Evolutionary conservation across 106 monocot genomes (phyloP).

Genomic region (Dendrobium nobile): DNA sequence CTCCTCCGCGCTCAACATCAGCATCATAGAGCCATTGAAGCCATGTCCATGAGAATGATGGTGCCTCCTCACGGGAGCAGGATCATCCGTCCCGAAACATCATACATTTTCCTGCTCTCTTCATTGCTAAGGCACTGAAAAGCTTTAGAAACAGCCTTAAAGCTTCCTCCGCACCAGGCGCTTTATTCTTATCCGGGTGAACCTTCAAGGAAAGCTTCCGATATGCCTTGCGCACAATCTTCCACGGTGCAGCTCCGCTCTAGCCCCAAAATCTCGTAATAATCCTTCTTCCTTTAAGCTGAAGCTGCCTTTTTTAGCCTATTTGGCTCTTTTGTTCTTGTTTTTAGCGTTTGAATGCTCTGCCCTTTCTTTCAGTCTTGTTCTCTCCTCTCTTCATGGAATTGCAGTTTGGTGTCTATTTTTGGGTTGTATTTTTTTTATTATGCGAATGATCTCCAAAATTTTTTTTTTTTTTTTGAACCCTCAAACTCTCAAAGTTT

Average conservation of each 20-base stretch:
- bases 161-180: constrained; percentile 94
- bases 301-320: too few relatives aligned
- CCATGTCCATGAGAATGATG: constrained; percentile 20
- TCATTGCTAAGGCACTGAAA: constrained; percentile 95
- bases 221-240: constrained; percentile 85
- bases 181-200: constrained; percentile 95
- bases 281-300: constrained; percentile 78
- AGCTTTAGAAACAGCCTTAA: constrained; percentile 90
- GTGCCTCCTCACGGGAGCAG: constrained; percentile 17
- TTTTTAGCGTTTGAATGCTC: too few relatives aligned
- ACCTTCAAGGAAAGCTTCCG: constrained; percentile 90
- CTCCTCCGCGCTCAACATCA: constrained; percentile 88
- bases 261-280: constrained; percentile 76
- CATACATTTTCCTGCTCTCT: constrained; percentile 68
- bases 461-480: too few relatives aligned
- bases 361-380: too few relatives aligned
- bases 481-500: too few relatives aligned
- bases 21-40: constrained; percentile 66
- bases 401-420: too few relatives aligned
- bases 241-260: constrained; percentile 71
- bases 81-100: constrained; percentile 86
- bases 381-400: too few relatives aligned
- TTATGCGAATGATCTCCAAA: too few relatives aligned
- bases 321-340: too few relatives aligned
- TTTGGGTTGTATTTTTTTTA: too few relatives aligned